Conservation (phyloP, 305 asterid genomes). For the Fraxinus greggii region DNA sequence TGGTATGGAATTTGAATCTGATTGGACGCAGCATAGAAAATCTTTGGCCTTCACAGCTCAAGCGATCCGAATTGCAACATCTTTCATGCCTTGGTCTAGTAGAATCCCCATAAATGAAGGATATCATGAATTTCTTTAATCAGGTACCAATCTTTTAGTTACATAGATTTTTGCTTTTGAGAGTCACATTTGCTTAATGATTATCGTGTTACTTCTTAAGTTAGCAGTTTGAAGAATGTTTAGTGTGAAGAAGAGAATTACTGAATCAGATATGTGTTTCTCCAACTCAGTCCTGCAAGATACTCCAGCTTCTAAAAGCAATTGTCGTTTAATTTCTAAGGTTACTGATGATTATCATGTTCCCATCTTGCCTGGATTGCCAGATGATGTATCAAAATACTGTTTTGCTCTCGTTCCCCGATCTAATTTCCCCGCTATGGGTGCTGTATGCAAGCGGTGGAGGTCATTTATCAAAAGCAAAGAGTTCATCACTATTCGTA, state of each 20-base stretch:
- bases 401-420: conserved; percentile 80
- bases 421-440: conserved; percentile 54
- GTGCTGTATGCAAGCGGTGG: conserved; percentile 70
- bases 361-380: conserved; percentile 72
- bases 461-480: conserved; percentile 63
- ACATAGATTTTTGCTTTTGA: conserved; percentile 15
- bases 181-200: conserved; percentile 19
- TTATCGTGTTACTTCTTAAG: conserved; percentile 25
- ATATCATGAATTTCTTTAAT: conserved; percentile 59
- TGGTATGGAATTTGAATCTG: conserved; percentile 67
- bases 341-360: conserved; percentile 28
- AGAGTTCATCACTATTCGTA: conserved; percentile 59
- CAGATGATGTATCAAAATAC: conserved; percentile 69
- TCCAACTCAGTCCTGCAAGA: conserved; percentile 31
- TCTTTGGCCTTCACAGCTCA: conserved; percentile 51
- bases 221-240: conserved; percentile 42
- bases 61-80: conserved; percentile 45
- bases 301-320: conserved; percentile 32
- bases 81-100: conserved; percentile 71
- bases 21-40: conserved; percentile 50
- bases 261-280: conserved; percentile 48
- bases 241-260: conserved; percentile 41
- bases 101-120: conserved; percentile 67
- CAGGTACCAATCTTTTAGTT: conserved; percentile 19
- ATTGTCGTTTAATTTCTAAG: conserved; percentile 27